Evolutionary conservation across 2,329 filamentous ascomycete genomes (phyloP), one percentile per base, ranked within the genome.

Genomic region (Exophiala bonariae): DNA sequence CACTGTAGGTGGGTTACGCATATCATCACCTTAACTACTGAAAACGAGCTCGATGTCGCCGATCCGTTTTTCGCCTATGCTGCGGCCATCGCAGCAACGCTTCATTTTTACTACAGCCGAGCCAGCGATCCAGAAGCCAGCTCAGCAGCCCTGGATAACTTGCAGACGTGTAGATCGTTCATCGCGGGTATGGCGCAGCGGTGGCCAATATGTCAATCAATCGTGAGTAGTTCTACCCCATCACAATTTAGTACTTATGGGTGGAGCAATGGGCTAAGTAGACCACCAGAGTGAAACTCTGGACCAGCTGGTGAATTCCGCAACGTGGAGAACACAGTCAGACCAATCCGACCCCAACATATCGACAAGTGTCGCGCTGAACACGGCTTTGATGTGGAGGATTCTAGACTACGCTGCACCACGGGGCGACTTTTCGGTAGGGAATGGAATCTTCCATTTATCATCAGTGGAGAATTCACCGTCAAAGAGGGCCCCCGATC

Each of bases 1-100:
- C 75, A 78, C 37, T 72, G 74, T 2, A 78, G 76, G 0, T 78
- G 75, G 75, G 71, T 77, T 30, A 74, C 76, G 11, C 68, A 75
- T 3, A 70, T 78, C 61, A 76, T 78, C 26, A 74, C 77, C 39
- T 78, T 78, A 75, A 71, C 75, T 1, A 64, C 73, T 1, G 74
- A 78, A 45, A 77, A 76, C 59, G 68, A 75, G 44, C 62, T 78
- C 5, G 66, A 67, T 4, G 63, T 78, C 8, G 69, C 69, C 3
- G 75, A 78, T 50, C 75, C 75, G 0, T 78, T 77, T 55, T 76
- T 78, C 31, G 75, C 71, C 0, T 74, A 78, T 32, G 70, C 69
- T 1, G 75, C 75, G 1, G 74, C 74, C 3, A 76, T 78, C 19
- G 75, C 75, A 1, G 75, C 75, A 0, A 78, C 74, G 0, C 74